These are phyloP conservation scores for Saturnispora besseyi DNA, from an alignment of 805 yeast species.

Conservation along the genomic window DNA sequence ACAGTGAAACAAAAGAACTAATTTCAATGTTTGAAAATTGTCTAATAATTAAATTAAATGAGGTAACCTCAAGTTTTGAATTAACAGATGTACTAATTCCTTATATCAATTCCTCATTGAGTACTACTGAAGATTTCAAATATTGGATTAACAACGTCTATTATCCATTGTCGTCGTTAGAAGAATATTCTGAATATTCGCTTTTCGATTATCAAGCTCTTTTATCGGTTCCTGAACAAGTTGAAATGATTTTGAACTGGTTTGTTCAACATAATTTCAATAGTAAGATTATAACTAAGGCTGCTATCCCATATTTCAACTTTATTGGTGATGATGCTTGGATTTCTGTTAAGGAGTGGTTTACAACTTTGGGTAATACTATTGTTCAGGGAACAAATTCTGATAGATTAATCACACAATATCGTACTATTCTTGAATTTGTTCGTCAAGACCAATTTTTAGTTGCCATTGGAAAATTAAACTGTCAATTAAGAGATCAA, in stretches of 20 bases:
- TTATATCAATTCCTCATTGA: neutral
- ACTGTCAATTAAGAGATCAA: neutral
- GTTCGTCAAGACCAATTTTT: conserved; percentile 19
- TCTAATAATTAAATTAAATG: conserved; percentile 16
- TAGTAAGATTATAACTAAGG: conserved; percentile 9
- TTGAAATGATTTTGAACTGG: conserved; percentile 14
- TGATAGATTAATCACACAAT: conserved; percentile 9
- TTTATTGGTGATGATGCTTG: conserved; percentile 12
- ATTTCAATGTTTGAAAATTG: conserved; percentile 18
- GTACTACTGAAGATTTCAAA: conserved; percentile 7
- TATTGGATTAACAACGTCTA: conserved; percentile 20
- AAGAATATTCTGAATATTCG: conserved; percentile 9
- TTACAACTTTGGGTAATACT: conserved; percentile 13
- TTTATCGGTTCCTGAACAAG: conserved; percentile 15
- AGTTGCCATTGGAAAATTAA: conserved; percentile 2
- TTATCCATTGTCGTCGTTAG: conserved; percentile 17
- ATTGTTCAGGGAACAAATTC: conserved; percentile 6
- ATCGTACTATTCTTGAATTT: conserved; percentile 14
- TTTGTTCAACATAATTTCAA: conserved; percentile 3
- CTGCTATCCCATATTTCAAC: conserved; percentile 18
- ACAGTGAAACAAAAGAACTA: neutral
- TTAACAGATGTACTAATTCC: conserved; percentile 3
- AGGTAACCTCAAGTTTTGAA: conserved; percentile 10
- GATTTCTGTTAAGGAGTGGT: conserved; percentile 17
- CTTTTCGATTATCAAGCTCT: conserved; percentile 18